A percentile compares a stretch with the other conserved stretches of the same genome.
Conservation (phyloP, 768 basidiomycete species). For the Chalciporus chontae region DNA sequence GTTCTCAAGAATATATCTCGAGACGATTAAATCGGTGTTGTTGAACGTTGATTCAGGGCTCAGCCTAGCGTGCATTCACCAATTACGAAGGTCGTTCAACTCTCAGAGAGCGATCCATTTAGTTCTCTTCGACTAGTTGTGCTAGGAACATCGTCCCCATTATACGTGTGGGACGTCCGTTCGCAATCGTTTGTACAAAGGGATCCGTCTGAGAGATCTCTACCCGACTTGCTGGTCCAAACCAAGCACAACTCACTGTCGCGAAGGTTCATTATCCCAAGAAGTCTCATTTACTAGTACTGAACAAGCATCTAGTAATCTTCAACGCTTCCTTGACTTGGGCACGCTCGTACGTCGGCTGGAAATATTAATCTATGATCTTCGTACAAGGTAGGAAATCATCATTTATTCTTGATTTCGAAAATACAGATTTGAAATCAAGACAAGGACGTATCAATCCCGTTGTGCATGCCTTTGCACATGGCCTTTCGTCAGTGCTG, state of each 20-base stretch:
- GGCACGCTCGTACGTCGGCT: slow-evolving; percentile 67
- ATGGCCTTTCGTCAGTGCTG: slow-evolving; percentile 57
- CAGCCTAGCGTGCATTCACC: slow-evolving; percentile 44
- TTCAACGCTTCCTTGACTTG: slow-evolving; percentile 61
- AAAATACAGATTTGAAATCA: slow-evolving; percentile 5
- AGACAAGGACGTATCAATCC: slow-evolving; percentile 49
- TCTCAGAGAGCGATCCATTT: slow-evolving; percentile 47
- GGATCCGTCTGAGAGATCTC: slow-evolving; percentile 32
- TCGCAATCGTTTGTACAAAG: slow-evolving; percentile 56
- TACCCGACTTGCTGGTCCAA: slow-evolving; percentile 44
- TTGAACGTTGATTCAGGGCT: slow-evolving; percentile 38
- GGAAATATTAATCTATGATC: slow-evolving; percentile 45
- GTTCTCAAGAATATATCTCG: slow-evolving; percentile 16
- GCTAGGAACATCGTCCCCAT: slow-evolving; percentile 63
- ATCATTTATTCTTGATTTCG: not conserved
- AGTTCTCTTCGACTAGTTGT: slow-evolving; percentile 52
- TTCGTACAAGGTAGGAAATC: slow-evolving; percentile 47
- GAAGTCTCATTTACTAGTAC: not conserved
- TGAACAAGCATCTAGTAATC: slow-evolving; percentile 39
- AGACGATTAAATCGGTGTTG: not conserved
- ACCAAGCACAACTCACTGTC: slow-evolving; percentile 56
- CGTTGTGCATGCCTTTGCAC: slow-evolving; percentile 63
- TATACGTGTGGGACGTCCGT: slow-evolving; percentile 59
- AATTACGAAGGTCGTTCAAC: slow-evolving; percentile 37
- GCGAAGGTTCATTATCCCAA: slow-evolving; percentile 43